Percentiles rank a stretch among this genome's conserved stretches.
phyloP scores from a whole-genome alignment of 768 basidiomycete species.

The Clavulina sp. region DNA sequence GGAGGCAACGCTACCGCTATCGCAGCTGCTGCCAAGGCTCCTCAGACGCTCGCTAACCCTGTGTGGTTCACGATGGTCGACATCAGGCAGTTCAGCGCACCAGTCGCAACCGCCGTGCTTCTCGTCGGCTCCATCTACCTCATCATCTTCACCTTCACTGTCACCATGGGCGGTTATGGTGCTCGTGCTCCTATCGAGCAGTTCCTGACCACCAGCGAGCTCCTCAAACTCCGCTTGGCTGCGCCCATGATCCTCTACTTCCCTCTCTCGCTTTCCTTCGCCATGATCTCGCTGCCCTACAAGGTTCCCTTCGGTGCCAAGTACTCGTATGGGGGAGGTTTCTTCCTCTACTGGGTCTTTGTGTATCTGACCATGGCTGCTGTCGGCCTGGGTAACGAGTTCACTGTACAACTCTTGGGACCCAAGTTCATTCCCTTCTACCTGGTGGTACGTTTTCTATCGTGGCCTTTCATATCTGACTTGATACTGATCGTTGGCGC shows the following conservation, averaged over 20 bases:
- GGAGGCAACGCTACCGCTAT: conserved; percentile 25
- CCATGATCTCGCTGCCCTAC: conserved; percentile 29
- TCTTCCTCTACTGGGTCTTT: conserved; percentile 24
- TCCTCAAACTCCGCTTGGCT: conserved; percentile 21
- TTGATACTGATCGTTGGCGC: conserved; percentile 16
- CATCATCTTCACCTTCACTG: conserved; percentile 14
- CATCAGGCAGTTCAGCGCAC: conserved; percentile 21
- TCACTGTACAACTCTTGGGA: conserved; percentile 21
- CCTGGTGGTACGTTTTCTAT: conserved; percentile 15
- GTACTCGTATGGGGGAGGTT: conserved; percentile 17
- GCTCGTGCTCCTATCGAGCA: conserved; percentile 21
- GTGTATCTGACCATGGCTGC: conserved; percentile 19
- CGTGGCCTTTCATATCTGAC: conserved; percentile 14
- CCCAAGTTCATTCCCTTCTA: conserved; percentile 22
- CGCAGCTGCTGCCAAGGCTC: conserved; percentile 22
- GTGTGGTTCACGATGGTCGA: conserved; percentile 23
- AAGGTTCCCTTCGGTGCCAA: conserved; percentile 22
- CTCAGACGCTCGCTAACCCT: conserved; percentile 22
- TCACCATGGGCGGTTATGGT: conserved; percentile 19
- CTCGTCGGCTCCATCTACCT: conserved; percentile 26
- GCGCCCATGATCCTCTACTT: conserved; percentile 23
- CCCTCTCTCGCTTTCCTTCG: conserved; percentile 25
- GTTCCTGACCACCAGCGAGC: conserved; percentile 20
- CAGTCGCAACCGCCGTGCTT: conserved; percentile 26
- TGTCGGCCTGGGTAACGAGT: conserved; percentile 20